Evolutionary conservation across 2,329 filamentous ascomycete genomes (phyloP).

Genomic region (Fusarium goolgardi): DNA sequence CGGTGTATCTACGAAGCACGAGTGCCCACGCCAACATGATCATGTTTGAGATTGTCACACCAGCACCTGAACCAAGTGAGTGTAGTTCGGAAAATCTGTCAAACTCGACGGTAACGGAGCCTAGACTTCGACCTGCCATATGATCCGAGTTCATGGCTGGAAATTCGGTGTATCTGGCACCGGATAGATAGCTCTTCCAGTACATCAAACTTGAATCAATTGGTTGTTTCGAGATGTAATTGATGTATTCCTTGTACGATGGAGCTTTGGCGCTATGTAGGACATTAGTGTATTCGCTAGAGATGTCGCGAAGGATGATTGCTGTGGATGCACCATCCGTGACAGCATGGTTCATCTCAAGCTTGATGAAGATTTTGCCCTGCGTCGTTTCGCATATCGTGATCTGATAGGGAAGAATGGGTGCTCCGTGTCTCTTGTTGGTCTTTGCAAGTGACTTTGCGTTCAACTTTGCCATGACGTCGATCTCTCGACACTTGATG

Average conservation of each 20-base stretch:
- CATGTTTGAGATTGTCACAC: conserved; percentile 62
- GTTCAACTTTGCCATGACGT: conserved; percentile 43
- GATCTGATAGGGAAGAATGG: conserved; percentile 41
- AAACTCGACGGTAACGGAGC: conserved; percentile 18
- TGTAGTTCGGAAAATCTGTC: conserved; percentile 14
- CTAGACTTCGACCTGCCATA: not conserved
- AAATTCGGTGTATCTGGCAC: conserved; percentile 12
- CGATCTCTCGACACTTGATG: conserved; percentile 40
- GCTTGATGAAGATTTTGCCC: conserved; percentile 28
- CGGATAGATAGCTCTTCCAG: conserved; percentile 34
- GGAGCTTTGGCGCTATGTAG: conserved; percentile 1
- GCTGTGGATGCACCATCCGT: conserved; percentile 51
- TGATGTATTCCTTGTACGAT: conserved; percentile 39
- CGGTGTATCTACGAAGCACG: conserved; percentile 60
- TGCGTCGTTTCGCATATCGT: conserved; percentile 42
- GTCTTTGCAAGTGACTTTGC: conserved; percentile 25
- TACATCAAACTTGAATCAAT: conserved; percentile 26
- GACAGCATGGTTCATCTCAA: conserved; percentile 53
- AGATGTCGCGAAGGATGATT: conserved; percentile 47
- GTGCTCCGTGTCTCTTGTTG: conserved; percentile 21
- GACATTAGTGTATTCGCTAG: conserved; percentile 42
- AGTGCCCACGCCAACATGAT: conserved; percentile 66
- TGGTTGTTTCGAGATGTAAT: conserved; percentile 27
- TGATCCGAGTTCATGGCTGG: conserved; percentile 7
- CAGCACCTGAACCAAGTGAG: conserved; percentile 25